These are phyloP conservation scores for Periconia digitata DNA, from an alignment of 2,329 filamentous ascomycete genomes.

Conservation along the genomic window DNA sequence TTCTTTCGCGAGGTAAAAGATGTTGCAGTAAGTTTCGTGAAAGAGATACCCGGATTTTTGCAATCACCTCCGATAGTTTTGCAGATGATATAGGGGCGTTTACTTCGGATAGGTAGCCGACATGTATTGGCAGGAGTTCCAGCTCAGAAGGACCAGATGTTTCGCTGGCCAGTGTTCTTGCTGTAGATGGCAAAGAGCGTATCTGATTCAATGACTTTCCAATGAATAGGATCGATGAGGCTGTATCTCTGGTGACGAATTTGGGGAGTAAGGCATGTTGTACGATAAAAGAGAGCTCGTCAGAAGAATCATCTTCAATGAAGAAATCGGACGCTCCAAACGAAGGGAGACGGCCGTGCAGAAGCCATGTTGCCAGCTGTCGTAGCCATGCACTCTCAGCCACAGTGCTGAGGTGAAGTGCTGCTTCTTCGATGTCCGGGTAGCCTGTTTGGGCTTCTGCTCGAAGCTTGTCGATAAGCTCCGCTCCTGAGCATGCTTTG, in stretches of 20 bases:
- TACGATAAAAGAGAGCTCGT: constrained; percentile 32
- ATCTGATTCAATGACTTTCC: constrained; percentile 88
- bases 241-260: constrained; percentile 75
- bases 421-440: constrained; percentile 77
- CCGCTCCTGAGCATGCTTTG: constrained; percentile 63
- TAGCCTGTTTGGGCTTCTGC: constrained; percentile 84
- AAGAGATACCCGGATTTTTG: constrained; percentile 75
- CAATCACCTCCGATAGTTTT: constrained; percentile 70
- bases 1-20: constrained; percentile 74
- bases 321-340: constrained; percentile 87
- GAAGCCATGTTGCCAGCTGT: constrained; percentile 84
- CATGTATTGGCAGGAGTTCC: constrained; percentile 67
- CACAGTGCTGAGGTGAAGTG: constrained; percentile 69
- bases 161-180: constrained; percentile 25
- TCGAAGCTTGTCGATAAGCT: constrained; percentile 75
- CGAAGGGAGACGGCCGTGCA: constrained; percentile 81
- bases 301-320: constrained; percentile 52
- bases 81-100: constrained; percentile 73
- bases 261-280: constrained; percentile 65
- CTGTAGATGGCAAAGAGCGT: constrained; percentile 46
- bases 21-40: constrained; percentile 83
- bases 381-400: constrained; percentile 91
- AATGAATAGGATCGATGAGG: constrained; percentile 84
- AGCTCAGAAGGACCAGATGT: constrained; percentile 49
- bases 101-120: constrained; percentile 68